Conservation (phyloP, 805 yeast genomes). For the Hanseniaspora vineae region DNA sequence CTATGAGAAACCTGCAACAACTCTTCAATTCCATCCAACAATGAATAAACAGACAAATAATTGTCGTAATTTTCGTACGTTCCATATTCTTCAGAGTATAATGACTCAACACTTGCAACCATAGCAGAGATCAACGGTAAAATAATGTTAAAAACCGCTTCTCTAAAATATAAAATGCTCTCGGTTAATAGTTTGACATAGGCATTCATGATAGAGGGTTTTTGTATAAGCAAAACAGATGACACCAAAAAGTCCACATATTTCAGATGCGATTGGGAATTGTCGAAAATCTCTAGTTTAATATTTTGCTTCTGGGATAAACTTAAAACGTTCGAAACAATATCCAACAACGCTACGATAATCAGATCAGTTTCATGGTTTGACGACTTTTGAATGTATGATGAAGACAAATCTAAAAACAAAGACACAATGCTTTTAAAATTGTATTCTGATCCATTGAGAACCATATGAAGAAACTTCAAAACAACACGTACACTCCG, state of each 20-base stretch:
- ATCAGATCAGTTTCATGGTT: conserved; percentile 18
- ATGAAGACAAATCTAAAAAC: conserved; percentile 27
- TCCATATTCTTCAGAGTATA: conserved; percentile 9
- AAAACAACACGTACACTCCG: conserved; percentile 32
- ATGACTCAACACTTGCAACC: conserved; percentile 15
- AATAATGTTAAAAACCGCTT: conserved; percentile 42
- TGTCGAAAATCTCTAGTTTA: conserved; percentile 20
- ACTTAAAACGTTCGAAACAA: conserved; percentile 20
- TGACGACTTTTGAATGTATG: conserved; percentile 12
- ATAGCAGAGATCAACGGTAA: conserved; percentile 39
- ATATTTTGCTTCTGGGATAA: conserved; percentile 21
- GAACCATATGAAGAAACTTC: conserved; percentile 30
- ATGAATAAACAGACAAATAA: conserved; percentile 32
- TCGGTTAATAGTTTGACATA: conserved; percentile 34
- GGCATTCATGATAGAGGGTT: conserved; percentile 24
- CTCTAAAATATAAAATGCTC: conserved; percentile 36
- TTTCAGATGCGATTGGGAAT: conserved; percentile 18
- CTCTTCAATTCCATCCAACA: conserved; percentile 51
- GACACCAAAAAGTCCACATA: conserved; percentile 34
- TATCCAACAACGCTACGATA: conserved; percentile 21
- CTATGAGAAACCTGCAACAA: conserved; percentile 47
- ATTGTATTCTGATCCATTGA: conserved; percentile 46
- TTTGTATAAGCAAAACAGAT: conserved; percentile 34
- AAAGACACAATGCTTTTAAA: conserved; percentile 33
- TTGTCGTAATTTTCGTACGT: conserved; percentile 26